Evolutionary conservation across 1,139 yeast species (phyloP), one percentile per base, ranked within the genome.

Genomic region (Taphrina communis): DNA sequence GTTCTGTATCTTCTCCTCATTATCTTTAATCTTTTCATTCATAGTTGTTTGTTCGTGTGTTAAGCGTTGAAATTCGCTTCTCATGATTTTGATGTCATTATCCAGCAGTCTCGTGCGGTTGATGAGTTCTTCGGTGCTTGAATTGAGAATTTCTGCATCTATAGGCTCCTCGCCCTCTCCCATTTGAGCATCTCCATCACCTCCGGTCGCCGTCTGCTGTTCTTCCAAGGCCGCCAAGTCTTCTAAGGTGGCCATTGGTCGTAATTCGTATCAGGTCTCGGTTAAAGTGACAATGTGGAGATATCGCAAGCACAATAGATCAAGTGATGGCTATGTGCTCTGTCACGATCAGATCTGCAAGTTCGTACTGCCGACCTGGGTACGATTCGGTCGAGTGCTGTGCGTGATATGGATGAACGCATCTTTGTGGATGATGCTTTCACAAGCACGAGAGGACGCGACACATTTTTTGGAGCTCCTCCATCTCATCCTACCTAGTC

Each of bases 21-120:
- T 95, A 77, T 94, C 99, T 78, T 93, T 92, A 79, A 95, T 92
- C 78, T 95, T 88, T 75, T 92, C 98, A 71, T 87, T 81, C 97
- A 93, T 94, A 68, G 92, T 90, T 69, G 90, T 86, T 80, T 90
- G 91, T 77, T 95, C 99, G 79, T 94, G 98, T 67, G 90, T 85
- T 73, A 95, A 82, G 76, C 99, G 85, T 79, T 93, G 96, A 75
- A 87, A 84, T 80, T 95, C 99, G 11, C 97, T 90, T 76, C 91
- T 85, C 90, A 95, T 92, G 74, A 95, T 66, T 78, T 93, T 91
- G 79, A 95, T 93, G 78, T 95, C 99, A 78, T 95, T 94, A 77
- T 94, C 98, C 75, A 94, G 83, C 71, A 95, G 82, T 75, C 90
- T 89, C 59, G 97, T 87, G 75, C 99, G 86, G 77, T 91, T 93